Percentiles rank a stretch among this genome's conserved stretches.
Evolutionary conservation across 2,329 filamentous ascomycete genomes (phyloP).

Genomic region (Aspergillus eucalypticola): DNA sequence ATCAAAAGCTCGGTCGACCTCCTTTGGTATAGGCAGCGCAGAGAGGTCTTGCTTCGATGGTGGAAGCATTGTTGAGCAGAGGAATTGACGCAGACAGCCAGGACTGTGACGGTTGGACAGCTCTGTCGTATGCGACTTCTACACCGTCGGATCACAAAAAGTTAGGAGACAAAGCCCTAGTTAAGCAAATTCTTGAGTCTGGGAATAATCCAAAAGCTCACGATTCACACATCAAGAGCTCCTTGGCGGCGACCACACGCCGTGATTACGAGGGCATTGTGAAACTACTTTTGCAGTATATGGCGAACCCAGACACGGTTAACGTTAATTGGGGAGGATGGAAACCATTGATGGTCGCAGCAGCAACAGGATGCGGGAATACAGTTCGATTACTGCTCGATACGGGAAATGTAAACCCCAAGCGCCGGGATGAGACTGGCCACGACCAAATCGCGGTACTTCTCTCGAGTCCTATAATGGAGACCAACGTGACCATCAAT

Average conservation of each 20-base stretch:
- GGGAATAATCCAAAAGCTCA: background rate
- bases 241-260: background rate
- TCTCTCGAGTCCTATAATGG: background rate
- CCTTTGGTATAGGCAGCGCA: background rate
- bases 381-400: background rate
- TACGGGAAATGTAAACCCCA: background rate
- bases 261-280: background rate
- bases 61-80: background rate
- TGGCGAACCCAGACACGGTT: background rate
- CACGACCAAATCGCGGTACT: background rate
- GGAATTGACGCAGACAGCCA: background rate
- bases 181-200: background rate
- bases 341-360: background rate
- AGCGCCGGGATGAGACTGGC: background rate
- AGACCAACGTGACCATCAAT: background rate
- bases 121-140: background rate
- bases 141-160: background rate
- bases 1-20: background rate
- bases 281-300: background rate
- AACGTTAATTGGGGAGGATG: background rate
- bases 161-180: too few relatives aligned
- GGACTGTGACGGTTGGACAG: background rate
- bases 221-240: too few relatives aligned
- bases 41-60: background rate
- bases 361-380: background rate